Base-by-base conservation (phyloP, 495 filamentous ascomycete species). In the Hypoxylon trugodes region DNA sequence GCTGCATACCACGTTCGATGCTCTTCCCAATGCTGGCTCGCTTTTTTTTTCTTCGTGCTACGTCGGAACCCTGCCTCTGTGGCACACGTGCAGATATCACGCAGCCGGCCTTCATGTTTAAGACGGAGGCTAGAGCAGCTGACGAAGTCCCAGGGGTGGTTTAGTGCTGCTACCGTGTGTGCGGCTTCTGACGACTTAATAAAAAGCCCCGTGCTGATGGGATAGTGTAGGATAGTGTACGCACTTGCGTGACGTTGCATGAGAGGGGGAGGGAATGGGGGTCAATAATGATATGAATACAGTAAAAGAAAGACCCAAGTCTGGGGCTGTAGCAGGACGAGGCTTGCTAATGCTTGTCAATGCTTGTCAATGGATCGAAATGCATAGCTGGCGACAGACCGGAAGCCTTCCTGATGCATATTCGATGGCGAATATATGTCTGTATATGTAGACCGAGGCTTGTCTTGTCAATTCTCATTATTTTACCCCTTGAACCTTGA, bases 61-160 rank as follows among this genome's bases (percentile, higher is more conserved):
- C 54, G 30, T 33, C 36, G 62, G 42, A 50, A 60, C 50, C 62
- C 56, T 66, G 62, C 62, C 49, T 22, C 56, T 50, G 64, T 57
- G 53, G 64, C 59, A 68, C 64, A 63, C 64, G 64, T 68, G 64
- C 64, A 68, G 58, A 59, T 68, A 68, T 68, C 64, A 68, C 64
- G 59, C 52, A 68, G 51, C 57, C 42, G 41, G 40, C 48, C 42
- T 43, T 66, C 41, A 59, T 52, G 22, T 54, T 38, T 33, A 49
- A 59, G 48, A 54, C 53, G 51, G 46, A 65, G 50, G 58, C 64
- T 63, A 60, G 64, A 59, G 59, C 64, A 68, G 64, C 64, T 68
- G 64, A 68, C 59, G 52, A 62, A 41, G 51, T 28, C 53, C 43
- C 54, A 28, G 46, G 33, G 58, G 49, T 15, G 47, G 22, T 19